These are phyloP conservation scores for Rhizoclosmatium sp. DNA, from an alignment of 192 early-diverging fungal species.

Conservation along the genomic window DNA sequence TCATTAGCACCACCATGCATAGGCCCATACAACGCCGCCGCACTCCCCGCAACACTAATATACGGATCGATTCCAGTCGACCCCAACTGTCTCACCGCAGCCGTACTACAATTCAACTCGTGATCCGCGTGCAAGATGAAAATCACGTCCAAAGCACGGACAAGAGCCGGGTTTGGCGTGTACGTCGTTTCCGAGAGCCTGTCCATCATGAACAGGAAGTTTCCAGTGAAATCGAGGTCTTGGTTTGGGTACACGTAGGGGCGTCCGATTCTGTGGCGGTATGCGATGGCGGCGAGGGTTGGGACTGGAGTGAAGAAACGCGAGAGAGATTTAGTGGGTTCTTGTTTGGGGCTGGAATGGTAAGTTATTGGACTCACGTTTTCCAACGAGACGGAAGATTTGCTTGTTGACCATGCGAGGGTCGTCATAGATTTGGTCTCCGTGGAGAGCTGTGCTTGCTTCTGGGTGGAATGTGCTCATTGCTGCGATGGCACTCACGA, in stretches of 20 bases:
- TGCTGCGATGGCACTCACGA: constrained; percentile 61
- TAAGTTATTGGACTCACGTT: constrained; percentile 33
- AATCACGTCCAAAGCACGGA: constrained; percentile 69
- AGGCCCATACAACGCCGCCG: constrained; percentile 73
- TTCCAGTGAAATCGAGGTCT: constrained; percentile 66
- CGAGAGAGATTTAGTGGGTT: not conserved
- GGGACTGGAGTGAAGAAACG: constrained; percentile 48
- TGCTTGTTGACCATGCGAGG: constrained; percentile 67
- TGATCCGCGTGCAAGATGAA: constrained; percentile 77
- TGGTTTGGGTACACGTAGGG: constrained; percentile 59
- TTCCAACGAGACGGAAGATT: constrained; percentile 72
- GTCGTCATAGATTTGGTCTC: constrained; percentile 57
- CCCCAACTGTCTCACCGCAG: constrained; percentile 74
- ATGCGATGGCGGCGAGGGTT: constrained; percentile 65
- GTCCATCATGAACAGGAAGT: constrained; percentile 78
- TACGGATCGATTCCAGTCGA: constrained; percentile 65
- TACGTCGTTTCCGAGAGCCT: constrained; percentile 66
- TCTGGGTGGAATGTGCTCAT: constrained; percentile 76
- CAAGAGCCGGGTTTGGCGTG: constrained; percentile 63
- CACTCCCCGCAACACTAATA: constrained; percentile 59
- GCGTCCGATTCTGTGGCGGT: constrained; percentile 71
- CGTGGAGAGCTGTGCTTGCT: constrained; percentile 69
- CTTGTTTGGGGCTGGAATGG: not conserved
- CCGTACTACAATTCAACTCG: constrained; percentile 60
- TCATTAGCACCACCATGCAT: constrained; percentile 73